These are phyloP conservation scores for Eragrostis nindensis DNA, from an alignment of 176 grass and related monocot genomes.

Conservation along the genomic window DNA sequence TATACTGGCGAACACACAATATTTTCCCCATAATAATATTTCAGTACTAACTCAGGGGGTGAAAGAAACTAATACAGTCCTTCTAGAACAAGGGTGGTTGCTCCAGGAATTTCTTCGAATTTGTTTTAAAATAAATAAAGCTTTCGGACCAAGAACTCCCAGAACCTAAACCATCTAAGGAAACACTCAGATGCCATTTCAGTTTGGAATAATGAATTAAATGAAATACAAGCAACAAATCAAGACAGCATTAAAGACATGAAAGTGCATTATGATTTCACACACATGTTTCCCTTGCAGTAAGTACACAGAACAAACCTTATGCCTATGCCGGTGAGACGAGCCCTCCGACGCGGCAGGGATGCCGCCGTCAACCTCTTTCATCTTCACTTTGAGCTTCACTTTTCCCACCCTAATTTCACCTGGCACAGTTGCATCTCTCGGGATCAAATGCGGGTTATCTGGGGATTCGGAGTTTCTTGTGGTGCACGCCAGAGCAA, in stretches of 20 bases:
- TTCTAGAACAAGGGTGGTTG: neutral
- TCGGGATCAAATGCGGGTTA: neutral
- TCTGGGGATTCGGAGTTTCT: conserved; percentile 37
- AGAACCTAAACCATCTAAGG: conserved; percentile 9
- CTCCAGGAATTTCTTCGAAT: neutral
- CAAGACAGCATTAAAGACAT: neutral
- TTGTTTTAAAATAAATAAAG: too few relatives aligned
- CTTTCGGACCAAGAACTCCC: too few relatives aligned
- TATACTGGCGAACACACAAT: neutral
- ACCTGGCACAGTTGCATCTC: conserved; percentile 20
- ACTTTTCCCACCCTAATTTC: conserved; percentile 70
- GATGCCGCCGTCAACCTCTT: conserved; percentile 33
- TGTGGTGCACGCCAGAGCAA: conserved; percentile 44
- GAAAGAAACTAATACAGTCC: neutral
- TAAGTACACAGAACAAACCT: conserved; percentile 59
- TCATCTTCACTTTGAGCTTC: conserved; percentile 67
- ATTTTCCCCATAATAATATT: conserved; percentile 19
- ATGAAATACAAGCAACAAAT: neutral
- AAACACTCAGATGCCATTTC: neutral
- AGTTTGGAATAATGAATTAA: neutral
- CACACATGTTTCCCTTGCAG: neutral
- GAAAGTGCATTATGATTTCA: neutral
- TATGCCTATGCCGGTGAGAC: conserved; percentile 53
- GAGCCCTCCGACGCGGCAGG: conserved; percentile 30
- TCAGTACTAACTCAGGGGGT: neutral